Evolutionary conservation across 805 yeast species (phyloP).

Genomic region (Zygosaccharomyces bisporus): DNA sequence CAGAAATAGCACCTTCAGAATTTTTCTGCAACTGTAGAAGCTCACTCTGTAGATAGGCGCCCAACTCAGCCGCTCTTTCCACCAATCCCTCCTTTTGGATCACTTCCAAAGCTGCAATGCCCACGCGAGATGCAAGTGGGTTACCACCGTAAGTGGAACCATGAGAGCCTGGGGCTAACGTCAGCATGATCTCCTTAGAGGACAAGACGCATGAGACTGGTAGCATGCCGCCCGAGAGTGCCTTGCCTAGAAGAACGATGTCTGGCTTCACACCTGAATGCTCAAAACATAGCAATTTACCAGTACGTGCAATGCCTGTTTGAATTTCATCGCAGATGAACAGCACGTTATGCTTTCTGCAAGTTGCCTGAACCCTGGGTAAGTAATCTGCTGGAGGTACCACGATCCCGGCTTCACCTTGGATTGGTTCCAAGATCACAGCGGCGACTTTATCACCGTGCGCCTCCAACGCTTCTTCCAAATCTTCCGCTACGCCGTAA

Average conservation of each 20-base stretch:
- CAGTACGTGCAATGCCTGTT: conserved; percentile 97
- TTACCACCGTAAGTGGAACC: conserved; percentile 98
- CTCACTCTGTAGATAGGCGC: conserved; percentile 62
- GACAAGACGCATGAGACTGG: conserved; percentile 92
- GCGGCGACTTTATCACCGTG: conserved; percentile 92
- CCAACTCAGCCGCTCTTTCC: conserved; percentile 69
- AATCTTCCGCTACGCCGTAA: conserved; percentile 83
- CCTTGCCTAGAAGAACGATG: conserved; percentile 85
- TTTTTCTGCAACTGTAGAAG: conserved; percentile 50
- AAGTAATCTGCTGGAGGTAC: conserved; percentile 87
- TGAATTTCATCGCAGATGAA: conserved; percentile 96
- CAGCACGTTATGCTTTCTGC: conserved; percentile 79
- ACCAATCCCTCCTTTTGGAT: conserved; percentile 83
- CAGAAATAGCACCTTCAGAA: conserved; percentile 53
- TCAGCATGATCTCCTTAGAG: conserved; percentile 83
- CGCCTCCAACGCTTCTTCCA: conserved; percentile 71
- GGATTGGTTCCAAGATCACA: conserved; percentile 88
- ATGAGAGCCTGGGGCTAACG: conserved; percentile 91
- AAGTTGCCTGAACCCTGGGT: conserved; percentile 63
- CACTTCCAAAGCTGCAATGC: conserved; percentile 89
- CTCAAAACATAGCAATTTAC: conserved; percentile 87
- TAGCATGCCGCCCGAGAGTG: conserved; percentile 89
- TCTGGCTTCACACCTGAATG: conserved; percentile 86
- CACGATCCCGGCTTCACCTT: conserved; percentile 97
- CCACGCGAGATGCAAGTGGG: conserved; percentile 89